These are phyloP conservation scores for Ceratocystis diversiconidia DNA, from an alignment of 2,329 filamentous ascomycete species.

Conservation along the genomic window DNA sequence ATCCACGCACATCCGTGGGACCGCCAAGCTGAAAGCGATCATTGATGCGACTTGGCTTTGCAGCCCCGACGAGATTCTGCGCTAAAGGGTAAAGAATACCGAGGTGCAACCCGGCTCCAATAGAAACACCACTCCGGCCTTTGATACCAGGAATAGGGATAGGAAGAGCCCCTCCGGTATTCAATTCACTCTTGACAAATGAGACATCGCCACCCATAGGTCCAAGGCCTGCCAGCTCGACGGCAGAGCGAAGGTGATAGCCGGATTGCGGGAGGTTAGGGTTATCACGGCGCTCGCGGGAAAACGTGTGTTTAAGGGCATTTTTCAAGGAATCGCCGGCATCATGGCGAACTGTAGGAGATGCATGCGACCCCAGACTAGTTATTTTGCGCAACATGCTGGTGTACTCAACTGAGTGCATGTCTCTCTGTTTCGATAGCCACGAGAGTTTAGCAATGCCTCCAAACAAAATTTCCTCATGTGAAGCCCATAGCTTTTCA, in stretches of 20 bases:
- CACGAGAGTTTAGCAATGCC: slow-evolving; percentile 64
- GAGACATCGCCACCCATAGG: slow-evolving; percentile 75
- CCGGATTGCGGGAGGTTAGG: slow-evolving; percentile 71
- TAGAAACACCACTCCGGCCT: slow-evolving; percentile 60
- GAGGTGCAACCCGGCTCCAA: slow-evolving; percentile 68
- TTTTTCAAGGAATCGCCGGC: slow-evolving; percentile 87
- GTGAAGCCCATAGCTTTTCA: slow-evolving; percentile 82
- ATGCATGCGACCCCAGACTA: slow-evolving; percentile 58
- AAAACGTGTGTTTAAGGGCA: slow-evolving; percentile 67
- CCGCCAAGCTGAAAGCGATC: slow-evolving; percentile 93
- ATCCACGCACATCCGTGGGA: slow-evolving; percentile 86
- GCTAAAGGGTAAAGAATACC: slow-evolving; percentile 75
- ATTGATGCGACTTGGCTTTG: slow-evolving; percentile 65
- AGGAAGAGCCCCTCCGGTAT: slow-evolving; percentile 62
- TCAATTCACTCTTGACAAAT: slow-evolving; percentile 87
- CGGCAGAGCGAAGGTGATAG: slow-evolving; percentile 61
- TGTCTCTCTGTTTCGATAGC: slow-evolving; percentile 48
- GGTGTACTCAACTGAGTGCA: slow-evolving; percentile 67
- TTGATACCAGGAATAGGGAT: slow-evolving; percentile 55
- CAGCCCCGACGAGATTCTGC: slow-evolving; percentile 33
- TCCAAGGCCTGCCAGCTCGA: slow-evolving; percentile 79
- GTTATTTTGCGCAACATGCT: slow-evolving; percentile 83
- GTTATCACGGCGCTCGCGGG: slow-evolving; percentile 67
- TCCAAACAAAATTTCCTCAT: slow-evolving; percentile 77
- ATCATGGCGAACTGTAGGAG: slow-evolving; percentile 66